These are phyloP conservation scores for Lippia alba DNA, from an alignment of 305 asterid species.

Conservation along the genomic window DNA sequence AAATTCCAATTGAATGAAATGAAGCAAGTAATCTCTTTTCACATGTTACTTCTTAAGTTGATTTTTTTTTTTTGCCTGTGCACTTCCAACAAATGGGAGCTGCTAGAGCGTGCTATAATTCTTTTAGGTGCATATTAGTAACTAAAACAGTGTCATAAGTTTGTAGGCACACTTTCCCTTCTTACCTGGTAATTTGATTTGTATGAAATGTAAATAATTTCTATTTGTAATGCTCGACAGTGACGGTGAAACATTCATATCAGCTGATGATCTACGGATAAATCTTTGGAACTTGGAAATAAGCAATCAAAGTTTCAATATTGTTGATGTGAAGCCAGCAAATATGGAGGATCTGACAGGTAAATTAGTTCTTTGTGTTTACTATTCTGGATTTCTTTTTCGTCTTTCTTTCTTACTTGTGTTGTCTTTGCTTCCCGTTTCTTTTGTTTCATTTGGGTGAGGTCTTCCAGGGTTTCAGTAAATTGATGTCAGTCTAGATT, in stretches of 20 bases:
- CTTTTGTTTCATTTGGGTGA: too few relatives aligned
- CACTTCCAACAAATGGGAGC: conserved; percentile 9
- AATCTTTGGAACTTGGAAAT: conserved; percentile 99
- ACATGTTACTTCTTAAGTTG: too few relatives aligned
- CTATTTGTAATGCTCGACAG: conserved; percentile 50
- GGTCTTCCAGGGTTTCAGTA: too few relatives aligned
- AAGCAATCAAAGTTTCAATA: conserved; percentile 97
- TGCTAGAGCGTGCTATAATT: conserved; percentile 17
- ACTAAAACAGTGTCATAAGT: conserved; percentile 19
- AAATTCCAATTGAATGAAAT: conserved; percentile 17
- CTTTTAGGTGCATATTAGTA: conserved; percentile 32
- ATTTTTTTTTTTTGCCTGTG: too few relatives aligned
- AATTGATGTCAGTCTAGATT: too few relatives aligned
- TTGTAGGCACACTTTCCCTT: conserved; percentile 19
- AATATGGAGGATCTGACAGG: conserved; percentile 99
- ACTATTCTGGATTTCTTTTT: not conserved
- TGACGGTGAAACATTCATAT: conserved; percentile 97
- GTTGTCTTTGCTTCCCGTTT: not conserved
- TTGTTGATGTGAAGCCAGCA: conserved; percentile 94
- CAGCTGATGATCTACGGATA: conserved; percentile 97
- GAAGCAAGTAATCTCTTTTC: conserved; percentile 19
- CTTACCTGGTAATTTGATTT: conserved; percentile 27
- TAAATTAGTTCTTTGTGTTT: conserved; percentile 34
- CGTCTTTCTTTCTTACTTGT: not conserved
- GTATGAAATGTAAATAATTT: conserved; percentile 17